Evolutionary conservation across 2,329 filamentous ascomycete species (phyloP), one percentile per base, ranked within the genome.

Genomic region (Exserohilum turcica): DNA sequence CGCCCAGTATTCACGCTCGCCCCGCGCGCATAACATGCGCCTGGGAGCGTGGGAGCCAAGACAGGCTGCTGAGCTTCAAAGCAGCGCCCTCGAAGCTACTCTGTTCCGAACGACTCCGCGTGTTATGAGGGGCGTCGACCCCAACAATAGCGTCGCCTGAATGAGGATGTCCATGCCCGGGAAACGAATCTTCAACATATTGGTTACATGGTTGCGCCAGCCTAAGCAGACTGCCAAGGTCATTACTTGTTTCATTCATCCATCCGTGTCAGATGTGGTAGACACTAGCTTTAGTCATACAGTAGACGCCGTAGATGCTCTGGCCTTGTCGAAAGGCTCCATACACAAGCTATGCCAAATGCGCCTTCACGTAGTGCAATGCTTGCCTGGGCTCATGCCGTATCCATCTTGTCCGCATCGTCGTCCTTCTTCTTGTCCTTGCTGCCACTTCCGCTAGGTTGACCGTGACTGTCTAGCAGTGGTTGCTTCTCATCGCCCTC

Each of bases 381-480:
- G 36, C 38, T 24, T 36, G 39, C 39, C 40, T 44, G 29, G 16
- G 19, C 46, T 79, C 82, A 92, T 77, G 91, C 91, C 57, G 88
- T 95, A 76, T 96, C 92, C 92, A 96, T 96, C 84, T 89, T 92
- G 76, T 94, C 90, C 40, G 80, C 80, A 48, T 83, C 83, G 57
- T 81, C 78, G 57, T 79, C 76, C 64, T 82, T 78, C 64, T 82
- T 78, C 65, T 82, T 81, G 71, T 80, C 70, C 50, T 68, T 70
- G 61, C 67, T 74, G 67, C 80, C 80, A 68, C 82, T 85, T 46
- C 84, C 84, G 66, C 86, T 87, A 15, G 85, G 79, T 74, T 88
- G 84, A 24, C 86, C 86, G 56, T 84, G 79, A 63, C 86, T 81
- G 61, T 84, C 81, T 66, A 90, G 75, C 59, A 90, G 76, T 40